A percentile compares a stretch with the other conserved stretches of the same genome.
Conservation (phyloP, 2,329 filamentous ascomycete species). For the Aureobasidium sp. region DNA sequence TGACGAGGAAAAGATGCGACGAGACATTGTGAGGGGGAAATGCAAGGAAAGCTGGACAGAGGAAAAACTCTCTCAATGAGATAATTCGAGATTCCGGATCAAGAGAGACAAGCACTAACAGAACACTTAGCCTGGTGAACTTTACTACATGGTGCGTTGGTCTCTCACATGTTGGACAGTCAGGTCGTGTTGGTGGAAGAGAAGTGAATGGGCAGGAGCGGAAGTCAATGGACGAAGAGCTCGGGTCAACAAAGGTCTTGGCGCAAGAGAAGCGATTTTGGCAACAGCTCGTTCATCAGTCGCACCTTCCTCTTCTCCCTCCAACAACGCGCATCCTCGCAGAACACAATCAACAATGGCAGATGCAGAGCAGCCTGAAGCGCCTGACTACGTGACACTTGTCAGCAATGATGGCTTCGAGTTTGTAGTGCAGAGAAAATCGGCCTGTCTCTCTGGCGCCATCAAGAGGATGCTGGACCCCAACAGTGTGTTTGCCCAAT, state of each 20-base stretch:
- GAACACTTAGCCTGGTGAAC: not conserved
- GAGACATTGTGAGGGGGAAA: not conserved
- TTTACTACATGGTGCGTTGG: not conserved
- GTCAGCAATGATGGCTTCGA: conserved; percentile 69
- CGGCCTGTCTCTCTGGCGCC: conserved; percentile 59
- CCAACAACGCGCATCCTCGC: not conserved
- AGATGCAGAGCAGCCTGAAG: not conserved
- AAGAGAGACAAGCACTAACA: not conserved
- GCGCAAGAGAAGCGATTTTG: not conserved
- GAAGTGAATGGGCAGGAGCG: not conserved
- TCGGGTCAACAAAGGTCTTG: not conserved
- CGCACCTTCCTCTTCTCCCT: not conserved
- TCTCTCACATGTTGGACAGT: not conserved
- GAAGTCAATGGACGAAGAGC: not conserved
- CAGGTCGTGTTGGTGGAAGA: not conserved
- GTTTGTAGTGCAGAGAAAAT: conserved; percentile 65
- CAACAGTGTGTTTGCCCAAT: conserved; percentile 41
- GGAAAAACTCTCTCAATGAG: not conserved
- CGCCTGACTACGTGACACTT: conserved; percentile 63
- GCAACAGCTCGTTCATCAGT: not conserved
- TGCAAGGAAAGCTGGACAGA: not conserved
- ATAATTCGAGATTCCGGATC: too few relatives aligned
- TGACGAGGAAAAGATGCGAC: not conserved
- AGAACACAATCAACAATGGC: not conserved
- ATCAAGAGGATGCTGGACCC: conserved; percentile 70